Percentiles rank a stretch among this genome's conserved stretches.
phyloP scores from a whole-genome alignment of 306 rosid species.

The cucumber (Cucumis sativus) region Cucumber_9930_V3 NC_026659.2:14207001-14207500 shows the following conservation, averaged over 20 bases:
- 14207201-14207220: neutral
- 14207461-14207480: constrained; percentile 34
- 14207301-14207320: constrained; percentile 97
- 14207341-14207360: constrained; percentile 85
- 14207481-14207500: constrained; percentile 10
- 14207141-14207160: constrained; percentile 98
- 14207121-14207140: constrained; percentile 88
- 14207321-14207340: constrained; percentile 95
- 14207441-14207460: constrained; percentile 75
- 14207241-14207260: neutral
- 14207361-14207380: constrained; percentile 66
- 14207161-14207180: neutral
- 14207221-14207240: neutral
- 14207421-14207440: constrained; percentile 88
- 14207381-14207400: constrained; percentile 96
- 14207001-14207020: neutral
- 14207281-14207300: constrained; percentile 11
- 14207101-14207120: constrained; percentile 82
- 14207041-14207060: constrained; percentile 49
- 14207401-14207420: constrained; percentile 82
- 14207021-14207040: constrained; percentile 6
- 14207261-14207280: neutral
- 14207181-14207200: neutral
- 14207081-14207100: constrained; percentile 98
- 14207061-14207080: constrained; percentile 72